Evolutionary conservation across 179 eudicot species (phyloP).

Genomic region (Beta macrorhiza): DNA sequence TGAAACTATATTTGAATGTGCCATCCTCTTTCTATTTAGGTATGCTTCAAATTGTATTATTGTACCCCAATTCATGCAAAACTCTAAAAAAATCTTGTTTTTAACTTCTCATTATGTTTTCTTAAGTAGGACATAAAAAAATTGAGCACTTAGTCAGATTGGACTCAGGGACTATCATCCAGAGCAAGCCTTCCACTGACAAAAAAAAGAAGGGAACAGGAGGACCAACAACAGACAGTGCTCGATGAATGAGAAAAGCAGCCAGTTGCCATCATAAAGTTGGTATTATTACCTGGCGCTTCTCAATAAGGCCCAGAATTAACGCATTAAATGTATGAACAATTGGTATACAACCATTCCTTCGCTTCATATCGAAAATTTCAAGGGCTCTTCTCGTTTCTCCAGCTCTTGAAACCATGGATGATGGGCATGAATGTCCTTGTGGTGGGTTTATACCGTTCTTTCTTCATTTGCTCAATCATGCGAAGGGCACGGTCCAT

Average conservation of each 20-base stretch:
- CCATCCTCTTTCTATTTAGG: background rate
- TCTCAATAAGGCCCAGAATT: conserved; percentile 84
- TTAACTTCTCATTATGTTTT: background rate
- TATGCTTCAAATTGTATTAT: background rate
- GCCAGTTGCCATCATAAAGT: background rate
- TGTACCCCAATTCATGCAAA: too few relatives aligned
- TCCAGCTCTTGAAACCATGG: conserved; percentile 73
- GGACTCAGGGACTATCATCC: background rate
- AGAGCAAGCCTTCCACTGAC: background rate
- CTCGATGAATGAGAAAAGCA: background rate
- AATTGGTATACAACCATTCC: conserved; percentile 85
- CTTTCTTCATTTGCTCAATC: conserved; percentile 78
- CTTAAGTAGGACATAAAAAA: background rate
- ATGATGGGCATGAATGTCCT: conserved; percentile 88
- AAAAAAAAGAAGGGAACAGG: background rate
- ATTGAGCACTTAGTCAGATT: background rate
- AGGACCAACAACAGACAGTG: background rate
- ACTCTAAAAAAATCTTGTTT: background rate
- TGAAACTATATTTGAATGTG: background rate
- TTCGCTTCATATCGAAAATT: conserved; percentile 87
- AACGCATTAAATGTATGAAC: conserved; percentile 80
- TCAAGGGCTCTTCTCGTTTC: conserved; percentile 77
- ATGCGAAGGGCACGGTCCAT: conserved; percentile 86
- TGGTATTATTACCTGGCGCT: conserved; percentile 63
- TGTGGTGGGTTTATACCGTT: conserved; percentile 72